Percentiles rank a stretch among this genome's conserved stretches.
Conservation (phyloP, 2,329 filamentous ascomycete genomes). For the Chrysosporium queenslandicum region DNA sequence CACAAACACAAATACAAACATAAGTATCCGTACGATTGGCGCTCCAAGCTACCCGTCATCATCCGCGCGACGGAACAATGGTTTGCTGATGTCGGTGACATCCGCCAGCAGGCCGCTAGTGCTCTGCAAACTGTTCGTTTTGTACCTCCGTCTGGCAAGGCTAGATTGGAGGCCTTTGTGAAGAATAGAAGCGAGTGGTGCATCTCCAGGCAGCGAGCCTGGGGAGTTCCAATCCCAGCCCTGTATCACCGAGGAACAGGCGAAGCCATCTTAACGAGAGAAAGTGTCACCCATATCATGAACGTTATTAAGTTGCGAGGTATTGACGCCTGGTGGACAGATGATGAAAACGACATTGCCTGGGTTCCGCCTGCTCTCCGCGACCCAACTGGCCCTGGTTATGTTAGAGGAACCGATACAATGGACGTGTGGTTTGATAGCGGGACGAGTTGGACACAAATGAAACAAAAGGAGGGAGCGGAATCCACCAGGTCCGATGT, state of each 20-base stretch:
- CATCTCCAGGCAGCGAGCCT: constrained; percentile 88
- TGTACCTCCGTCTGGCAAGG: constrained; percentile 62
- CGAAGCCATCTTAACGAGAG: constrained; percentile 65
- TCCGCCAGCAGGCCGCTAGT: constrained; percentile 63
- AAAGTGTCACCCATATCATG: constrained; percentile 77
- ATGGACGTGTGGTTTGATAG: constrained; percentile 99
- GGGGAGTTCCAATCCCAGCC: constrained; percentile 93
- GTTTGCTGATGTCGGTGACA: constrained; percentile 84
- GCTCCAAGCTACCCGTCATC: constrained; percentile 86
- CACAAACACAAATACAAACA: constrained; percentile 63
- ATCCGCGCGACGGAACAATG: constrained; percentile 89
- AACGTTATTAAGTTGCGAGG: constrained; percentile 64
- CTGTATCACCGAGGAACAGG: constrained; percentile 62
- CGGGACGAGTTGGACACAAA: constrained; percentile 75
- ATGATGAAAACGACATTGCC: constrained; percentile 59
- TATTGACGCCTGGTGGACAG: constrained; percentile 91
- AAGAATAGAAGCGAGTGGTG: constrained; percentile 91
- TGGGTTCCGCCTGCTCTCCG: constrained; percentile 64
- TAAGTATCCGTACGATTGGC: constrained; percentile 98
- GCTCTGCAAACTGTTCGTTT: constrained; percentile 66
- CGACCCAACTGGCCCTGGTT: constrained; percentile 38
- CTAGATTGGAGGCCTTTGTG: constrained; percentile 73
- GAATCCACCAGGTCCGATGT: constrained; percentile 55
- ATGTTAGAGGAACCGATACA: constrained; percentile 73
- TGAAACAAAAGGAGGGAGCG: constrained; percentile 29